A percentile compares a stretch with the other conserved stretches of the same genome.
Evolutionary conservation across 2,329 filamentous ascomycete genomes (phyloP).

Genomic region (Aspergillus flavus): DNA sequence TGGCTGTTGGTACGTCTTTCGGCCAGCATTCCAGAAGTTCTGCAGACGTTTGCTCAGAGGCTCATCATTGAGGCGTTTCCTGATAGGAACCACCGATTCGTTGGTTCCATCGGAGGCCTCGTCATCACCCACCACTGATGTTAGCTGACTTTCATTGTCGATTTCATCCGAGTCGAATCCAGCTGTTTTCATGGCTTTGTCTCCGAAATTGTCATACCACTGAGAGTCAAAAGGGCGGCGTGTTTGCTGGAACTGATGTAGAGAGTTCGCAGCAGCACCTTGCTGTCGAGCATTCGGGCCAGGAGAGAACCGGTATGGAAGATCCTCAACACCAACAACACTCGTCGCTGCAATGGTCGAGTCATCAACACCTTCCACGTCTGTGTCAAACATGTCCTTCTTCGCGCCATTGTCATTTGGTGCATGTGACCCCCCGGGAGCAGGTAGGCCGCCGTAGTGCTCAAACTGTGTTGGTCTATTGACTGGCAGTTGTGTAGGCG

Average conservation of each 20-base stretch:
- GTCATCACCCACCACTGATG: slow-evolving; percentile 35
- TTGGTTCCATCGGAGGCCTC: slow-evolving; percentile 31
- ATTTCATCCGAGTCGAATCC: slow-evolving; percentile 41
- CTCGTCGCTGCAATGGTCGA: slow-evolving; percentile 45
- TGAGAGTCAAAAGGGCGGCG: slow-evolving; percentile 31
- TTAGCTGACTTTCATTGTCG: slow-evolving; percentile 33
- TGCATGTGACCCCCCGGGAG: slow-evolving; percentile 14
- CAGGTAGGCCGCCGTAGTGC: slow-evolving; percentile 17
- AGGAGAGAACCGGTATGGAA: slow-evolving; percentile 26
- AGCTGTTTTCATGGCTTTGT: slow-evolving; percentile 38
- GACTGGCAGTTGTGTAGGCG: slow-evolving; percentile 16
- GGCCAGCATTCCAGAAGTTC: slow-evolving; percentile 42
- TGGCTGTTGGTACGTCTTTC: slow-evolving; percentile 25
- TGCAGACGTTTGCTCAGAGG: slow-evolving; percentile 41
- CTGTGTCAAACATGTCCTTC: slow-evolving; percentile 45
- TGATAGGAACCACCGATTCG: slow-evolving; percentile 33
- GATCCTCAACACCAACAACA: slow-evolving; percentile 38
- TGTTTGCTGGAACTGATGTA: slow-evolving; percentile 27
- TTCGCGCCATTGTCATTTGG: slow-evolving; percentile 21
- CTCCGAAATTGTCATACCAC: slow-evolving; percentile 38
- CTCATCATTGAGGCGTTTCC: slow-evolving; percentile 31
- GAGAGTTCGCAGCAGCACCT: slow-evolving; percentile 23
- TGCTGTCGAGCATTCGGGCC: slow-evolving; percentile 23
- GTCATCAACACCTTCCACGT: slow-evolving; percentile 48
- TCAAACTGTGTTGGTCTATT: slow-evolving; percentile 23